Conservation (phyloP, 805 yeast genomes). For the Cyberlindnera mrakii region DNA sequence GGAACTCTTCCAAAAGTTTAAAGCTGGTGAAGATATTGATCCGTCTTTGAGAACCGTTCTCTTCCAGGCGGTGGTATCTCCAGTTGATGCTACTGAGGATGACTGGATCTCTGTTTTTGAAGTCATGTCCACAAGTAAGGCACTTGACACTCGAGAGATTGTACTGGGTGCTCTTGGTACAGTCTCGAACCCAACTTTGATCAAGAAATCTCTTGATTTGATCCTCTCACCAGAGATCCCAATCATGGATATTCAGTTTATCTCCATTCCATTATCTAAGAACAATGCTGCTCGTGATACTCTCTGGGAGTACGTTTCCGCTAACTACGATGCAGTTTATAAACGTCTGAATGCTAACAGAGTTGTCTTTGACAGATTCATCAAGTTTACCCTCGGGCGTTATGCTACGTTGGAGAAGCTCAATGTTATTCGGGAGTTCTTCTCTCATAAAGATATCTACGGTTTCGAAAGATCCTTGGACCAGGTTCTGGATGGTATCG, state of each 20-base stretch:
- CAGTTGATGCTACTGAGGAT: slow-evolving; percentile 52
- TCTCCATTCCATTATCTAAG: slow-evolving; percentile 63
- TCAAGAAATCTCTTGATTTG: slow-evolving; percentile 47
- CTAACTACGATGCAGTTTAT: slow-evolving; percentile 63
- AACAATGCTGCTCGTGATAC: slow-evolving; percentile 57
- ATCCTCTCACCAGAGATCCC: slow-evolving; percentile 50
- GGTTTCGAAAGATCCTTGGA: slow-evolving; percentile 61
- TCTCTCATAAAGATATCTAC: slow-evolving; percentile 44
- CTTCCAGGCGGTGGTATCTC: slow-evolving; percentile 58
- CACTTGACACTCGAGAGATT: slow-evolving; percentile 59
- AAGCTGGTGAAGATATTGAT: slow-evolving; percentile 51
- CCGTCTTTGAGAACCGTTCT: slow-evolving; percentile 67
- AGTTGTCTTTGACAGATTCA: slow-evolving; percentile 71
- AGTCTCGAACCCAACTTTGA: slow-evolving; percentile 43
- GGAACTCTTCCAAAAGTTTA: slow-evolving; percentile 33
- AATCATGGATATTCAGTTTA: slow-evolving; percentile 71
- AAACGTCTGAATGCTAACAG: slow-evolving; percentile 70
- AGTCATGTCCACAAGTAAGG: slow-evolving; percentile 53
- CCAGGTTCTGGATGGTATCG: slow-evolving; percentile 53
- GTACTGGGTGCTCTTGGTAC: slow-evolving; percentile 66
- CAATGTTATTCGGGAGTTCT: slow-evolving; percentile 44
- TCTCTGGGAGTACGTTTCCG: slow-evolving; percentile 65
- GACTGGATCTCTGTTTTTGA: slow-evolving; percentile 56
- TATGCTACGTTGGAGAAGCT: slow-evolving; percentile 50
- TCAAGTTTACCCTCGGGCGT: slow-evolving; percentile 52